These are phyloP conservation scores for Trypanosoma caninum DNA, from an alignment of 208 protist genomes.

Conservation along the genomic window DNA sequence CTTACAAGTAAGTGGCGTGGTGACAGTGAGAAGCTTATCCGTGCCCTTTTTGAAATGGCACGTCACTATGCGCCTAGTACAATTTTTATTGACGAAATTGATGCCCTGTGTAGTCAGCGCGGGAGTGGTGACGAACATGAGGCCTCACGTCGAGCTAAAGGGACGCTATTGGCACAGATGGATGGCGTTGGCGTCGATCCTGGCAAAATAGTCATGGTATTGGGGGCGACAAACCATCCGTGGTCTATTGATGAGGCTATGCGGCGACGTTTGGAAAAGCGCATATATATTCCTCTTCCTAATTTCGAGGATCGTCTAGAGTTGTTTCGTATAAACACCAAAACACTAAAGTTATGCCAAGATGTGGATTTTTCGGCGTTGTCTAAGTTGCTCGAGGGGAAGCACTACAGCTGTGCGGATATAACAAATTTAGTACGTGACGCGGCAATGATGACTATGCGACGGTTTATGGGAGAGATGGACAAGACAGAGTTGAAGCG, in stretches of 20 bases:
- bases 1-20: slow-evolving; percentile 94
- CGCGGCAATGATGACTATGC: slow-evolving; percentile 92
- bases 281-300: slow-evolving; percentile 92
- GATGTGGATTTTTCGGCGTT: slow-evolving; percentile 81
- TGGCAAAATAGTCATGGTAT: slow-evolving; percentile 88
- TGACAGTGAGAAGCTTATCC: slow-evolving; percentile 94
- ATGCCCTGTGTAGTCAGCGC: slow-evolving; percentile 90
- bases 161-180: slow-evolving; percentile 98
- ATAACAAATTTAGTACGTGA: slow-evolving; percentile 90
- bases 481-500: slow-evolving; percentile 66
- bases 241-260: slow-evolving; percentile 93
- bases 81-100: slow-evolving; percentile 96
- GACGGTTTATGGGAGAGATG: slow-evolving; percentile 79
- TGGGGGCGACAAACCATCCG: slow-evolving; percentile 92
- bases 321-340: slow-evolving; percentile 82
- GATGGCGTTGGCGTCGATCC: slow-evolving; percentile 81
- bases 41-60: slow-evolving; percentile 92
- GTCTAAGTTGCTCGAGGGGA: slow-evolving; percentile 72
- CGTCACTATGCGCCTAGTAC: slow-evolving; percentile 87
- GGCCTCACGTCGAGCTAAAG: slow-evolving; percentile 96
- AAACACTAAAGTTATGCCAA: slow-evolving; percentile 53
- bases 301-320: slow-evolving; percentile 66
- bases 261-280: slow-evolving; percentile 89
- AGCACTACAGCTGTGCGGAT: slow-evolving; percentile 90
- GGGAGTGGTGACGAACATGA: slow-evolving; percentile 84